These are phyloP conservation scores for Heterobasidion irregulare DNA, from an alignment of 1,284 basidiomycete genomes.

Conservation along the genomic window DNA sequence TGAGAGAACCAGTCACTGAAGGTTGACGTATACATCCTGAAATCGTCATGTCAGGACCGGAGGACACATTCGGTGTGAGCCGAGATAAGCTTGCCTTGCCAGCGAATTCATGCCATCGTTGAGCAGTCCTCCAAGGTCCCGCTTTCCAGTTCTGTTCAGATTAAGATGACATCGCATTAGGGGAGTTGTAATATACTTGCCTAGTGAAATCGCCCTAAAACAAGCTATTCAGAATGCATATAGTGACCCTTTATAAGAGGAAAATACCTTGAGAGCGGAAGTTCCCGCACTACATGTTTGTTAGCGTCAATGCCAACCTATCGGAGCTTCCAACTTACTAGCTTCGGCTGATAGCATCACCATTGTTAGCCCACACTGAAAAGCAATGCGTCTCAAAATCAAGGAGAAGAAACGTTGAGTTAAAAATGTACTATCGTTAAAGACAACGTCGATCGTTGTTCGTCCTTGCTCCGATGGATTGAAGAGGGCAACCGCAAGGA, in stretches of 20 bases:
- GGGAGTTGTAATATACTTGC: conserved; percentile 21
- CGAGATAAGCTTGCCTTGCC: conserved; percentile 40
- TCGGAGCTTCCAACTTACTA: conserved; percentile 51
- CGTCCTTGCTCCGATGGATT: conserved; percentile 38
- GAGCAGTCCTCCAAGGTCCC: conserved; percentile 84
- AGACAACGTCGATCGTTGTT: conserved; percentile 67
- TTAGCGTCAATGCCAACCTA: conserved; percentile 6
- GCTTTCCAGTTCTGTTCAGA: conserved; percentile 73
- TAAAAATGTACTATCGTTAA: conserved; percentile 68
- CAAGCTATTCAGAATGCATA: neutral
- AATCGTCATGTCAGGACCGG: neutral
- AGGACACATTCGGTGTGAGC: neutral
- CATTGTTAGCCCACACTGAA: conserved; percentile 93
- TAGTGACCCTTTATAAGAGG: neutral
- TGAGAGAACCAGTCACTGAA: conserved; percentile 96
- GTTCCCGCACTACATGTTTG: conserved; percentile 62
- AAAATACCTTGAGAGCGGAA: conserved; percentile 76
- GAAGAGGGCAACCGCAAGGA: conserved; percentile 71
- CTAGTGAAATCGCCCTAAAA: conserved; percentile 86
- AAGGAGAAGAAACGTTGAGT: neutral
- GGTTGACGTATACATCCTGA: conserved; percentile 75
- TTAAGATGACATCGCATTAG: neutral
- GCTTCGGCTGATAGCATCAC: conserved; percentile 78
- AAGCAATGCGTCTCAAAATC: neutral
- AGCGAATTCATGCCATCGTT: conserved; percentile 92